These are phyloP conservation scores for Pouteria glomerata DNA, from an alignment of 148 eudicot species.

Conservation along the genomic window DNA sequence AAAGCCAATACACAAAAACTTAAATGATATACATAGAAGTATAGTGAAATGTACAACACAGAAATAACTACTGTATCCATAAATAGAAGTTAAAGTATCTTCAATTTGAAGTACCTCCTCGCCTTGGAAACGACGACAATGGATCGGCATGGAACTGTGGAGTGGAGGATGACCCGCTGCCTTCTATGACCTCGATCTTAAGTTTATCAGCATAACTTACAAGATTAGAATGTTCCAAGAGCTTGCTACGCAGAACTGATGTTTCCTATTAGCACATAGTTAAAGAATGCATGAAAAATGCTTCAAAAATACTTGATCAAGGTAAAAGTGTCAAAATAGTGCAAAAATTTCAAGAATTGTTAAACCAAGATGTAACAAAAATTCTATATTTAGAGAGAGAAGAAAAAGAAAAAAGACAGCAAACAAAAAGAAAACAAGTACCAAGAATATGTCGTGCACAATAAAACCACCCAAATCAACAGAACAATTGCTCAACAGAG, in stretches of 20 bases:
- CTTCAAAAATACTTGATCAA: not conserved
- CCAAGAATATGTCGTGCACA: too few relatives aligned
- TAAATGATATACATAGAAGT: too few relatives aligned
- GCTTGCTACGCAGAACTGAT: constrained; percentile 66
- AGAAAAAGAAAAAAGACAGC: not conserved
- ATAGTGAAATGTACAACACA: not conserved
- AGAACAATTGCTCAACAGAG: too few relatives aligned
- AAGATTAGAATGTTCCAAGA: constrained; percentile 60
- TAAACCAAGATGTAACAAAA: too few relatives aligned
- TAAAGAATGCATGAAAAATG: not conserved
- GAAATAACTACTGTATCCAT: not conserved
- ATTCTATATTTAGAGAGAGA: too few relatives aligned
- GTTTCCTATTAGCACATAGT: constrained; percentile 46
- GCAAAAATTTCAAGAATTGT: too few relatives aligned
- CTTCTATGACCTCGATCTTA: constrained; percentile 41
- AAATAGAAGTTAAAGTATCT: constrained; percentile 19
- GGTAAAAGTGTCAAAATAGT: too few relatives aligned
- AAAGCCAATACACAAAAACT: too few relatives aligned
- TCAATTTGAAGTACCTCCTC: constrained; percentile 52
- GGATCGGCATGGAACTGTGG: constrained; percentile 35
- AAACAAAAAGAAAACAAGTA: too few relatives aligned
- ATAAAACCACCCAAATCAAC: too few relatives aligned
- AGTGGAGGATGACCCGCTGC: constrained; percentile 41
- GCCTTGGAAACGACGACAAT: constrained; percentile 51
- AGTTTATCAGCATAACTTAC: constrained; percentile 56